phyloP scores from a whole-genome alignment of 345 rosid species.

The Populus alba region DNA sequence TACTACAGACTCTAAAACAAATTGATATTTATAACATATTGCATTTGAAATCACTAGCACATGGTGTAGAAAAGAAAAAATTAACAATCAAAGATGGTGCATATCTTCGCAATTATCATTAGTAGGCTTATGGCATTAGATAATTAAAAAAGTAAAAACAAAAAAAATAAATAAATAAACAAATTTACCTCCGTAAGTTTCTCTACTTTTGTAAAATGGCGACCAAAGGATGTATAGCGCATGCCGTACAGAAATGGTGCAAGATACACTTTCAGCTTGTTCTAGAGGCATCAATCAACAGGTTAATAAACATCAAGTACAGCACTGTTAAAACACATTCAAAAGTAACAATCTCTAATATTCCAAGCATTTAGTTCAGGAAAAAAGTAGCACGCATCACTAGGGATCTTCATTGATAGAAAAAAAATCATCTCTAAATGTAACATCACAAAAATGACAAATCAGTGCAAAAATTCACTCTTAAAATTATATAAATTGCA shows the following conservation, averaged over 20 bases:
- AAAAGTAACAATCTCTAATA: neutral
- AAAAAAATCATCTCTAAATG: neutral
- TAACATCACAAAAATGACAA: neutral
- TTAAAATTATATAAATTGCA: neutral
- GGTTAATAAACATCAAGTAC: neutral
- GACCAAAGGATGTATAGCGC: conserved; percentile 90
- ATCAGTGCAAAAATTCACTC: neutral
- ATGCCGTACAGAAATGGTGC: conserved; percentile 77
- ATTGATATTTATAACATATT: too few relatives aligned
- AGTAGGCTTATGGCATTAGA: neutral
- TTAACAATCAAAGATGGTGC: too few relatives aligned
- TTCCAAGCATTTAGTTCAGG: neutral
- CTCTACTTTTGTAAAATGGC: conserved; percentile 86
- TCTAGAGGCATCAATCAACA: conserved; percentile 45
- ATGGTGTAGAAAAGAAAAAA: too few relatives aligned
- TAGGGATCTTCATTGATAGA: neutral
- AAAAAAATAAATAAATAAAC: neutral
- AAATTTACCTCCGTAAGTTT: conserved; percentile 75
- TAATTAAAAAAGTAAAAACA: neutral
- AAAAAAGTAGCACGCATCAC: neutral
- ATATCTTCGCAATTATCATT: neutral
- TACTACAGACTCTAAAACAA: too few relatives aligned
- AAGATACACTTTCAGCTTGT: conserved; percentile 73
- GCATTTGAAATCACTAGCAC: too few relatives aligned
- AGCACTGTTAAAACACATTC: neutral